Conservation (phyloP, 345 rosid genomes). For the Eucalyptus pauciflora region DNA sequence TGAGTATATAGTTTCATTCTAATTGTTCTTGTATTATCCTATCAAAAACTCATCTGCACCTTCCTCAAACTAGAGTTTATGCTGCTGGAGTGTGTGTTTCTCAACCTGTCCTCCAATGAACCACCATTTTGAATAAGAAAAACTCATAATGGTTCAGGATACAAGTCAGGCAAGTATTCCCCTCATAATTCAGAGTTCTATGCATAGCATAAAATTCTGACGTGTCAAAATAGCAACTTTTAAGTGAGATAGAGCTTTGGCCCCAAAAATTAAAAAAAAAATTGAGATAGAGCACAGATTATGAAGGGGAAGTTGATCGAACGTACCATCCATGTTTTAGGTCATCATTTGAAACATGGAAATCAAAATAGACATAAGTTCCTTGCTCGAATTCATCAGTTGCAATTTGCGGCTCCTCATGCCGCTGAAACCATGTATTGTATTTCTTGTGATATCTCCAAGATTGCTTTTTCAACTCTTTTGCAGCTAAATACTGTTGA, state of each 20-base stretch:
- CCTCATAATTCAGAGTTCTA: background rate
- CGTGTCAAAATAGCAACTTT: background rate
- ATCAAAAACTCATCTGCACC: background rate
- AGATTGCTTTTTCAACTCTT: constrained; percentile 91
- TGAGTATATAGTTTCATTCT: background rate
- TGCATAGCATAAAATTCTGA: background rate
- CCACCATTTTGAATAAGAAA: background rate
- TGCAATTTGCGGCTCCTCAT: constrained; percentile 92
- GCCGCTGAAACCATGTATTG: constrained; percentile 98
- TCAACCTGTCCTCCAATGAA: background rate
- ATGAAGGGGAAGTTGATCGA: background rate
- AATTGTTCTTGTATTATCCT: background rate
- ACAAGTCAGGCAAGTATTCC: background rate
- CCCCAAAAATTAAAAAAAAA: background rate
- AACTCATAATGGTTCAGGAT: background rate
- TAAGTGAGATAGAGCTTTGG: background rate
- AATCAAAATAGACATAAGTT: constrained; percentile 94
- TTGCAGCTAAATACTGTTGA: constrained; percentile 93
- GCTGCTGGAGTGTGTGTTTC: background rate
- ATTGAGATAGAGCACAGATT: background rate
- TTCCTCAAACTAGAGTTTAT: background rate
- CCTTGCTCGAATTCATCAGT: constrained; percentile 98
- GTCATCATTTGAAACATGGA: constrained; percentile 82
- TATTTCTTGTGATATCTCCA: constrained; percentile 99
- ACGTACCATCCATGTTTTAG: constrained; percentile 84